A percentile compares a stretch with the other conserved stretches of the same genome.
Conservation (phyloP, 495 filamentous ascomycete species). For the Hyphodiscus hymeniophilus region DNA sequence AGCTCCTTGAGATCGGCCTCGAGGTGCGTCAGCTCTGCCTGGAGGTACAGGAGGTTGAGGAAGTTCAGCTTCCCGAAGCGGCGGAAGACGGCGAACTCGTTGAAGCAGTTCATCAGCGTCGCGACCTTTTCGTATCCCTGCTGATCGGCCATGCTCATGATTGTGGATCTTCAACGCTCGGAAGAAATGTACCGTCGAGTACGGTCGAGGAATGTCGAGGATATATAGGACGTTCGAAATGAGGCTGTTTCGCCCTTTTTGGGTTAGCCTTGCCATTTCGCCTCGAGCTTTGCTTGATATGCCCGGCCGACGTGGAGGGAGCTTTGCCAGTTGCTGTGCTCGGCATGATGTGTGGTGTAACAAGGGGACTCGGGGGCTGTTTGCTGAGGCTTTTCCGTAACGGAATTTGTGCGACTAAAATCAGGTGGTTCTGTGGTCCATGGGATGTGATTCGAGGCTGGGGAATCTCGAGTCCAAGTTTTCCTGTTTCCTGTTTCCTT, state of each 20-base stretch:
- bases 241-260: background rate
- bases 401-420: background rate
- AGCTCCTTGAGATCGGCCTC: background rate
- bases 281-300: background rate
- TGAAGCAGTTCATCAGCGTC: background rate
- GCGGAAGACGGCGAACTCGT: slow-evolving; percentile 1
- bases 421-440: background rate
- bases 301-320: background rate
- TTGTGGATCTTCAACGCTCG: background rate
- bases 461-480: no score
- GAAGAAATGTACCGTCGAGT: background rate
- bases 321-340: background rate
- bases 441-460: background rate
- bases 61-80: background rate
- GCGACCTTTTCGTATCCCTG: background rate
- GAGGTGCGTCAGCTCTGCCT: slow-evolving; percentile 1
- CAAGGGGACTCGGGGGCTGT: background rate
- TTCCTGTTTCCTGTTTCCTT: no score
- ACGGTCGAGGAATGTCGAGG: background rate
- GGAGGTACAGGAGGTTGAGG: background rate
- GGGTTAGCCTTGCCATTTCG: background rate
- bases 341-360: background rate
- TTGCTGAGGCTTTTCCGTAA: background rate
- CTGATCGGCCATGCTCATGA: background rate
- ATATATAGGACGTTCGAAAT: background rate